phyloP scores from a whole-genome alignment of 257 asterid genomes.

The Fraxinus quadrangulata region DNA sequence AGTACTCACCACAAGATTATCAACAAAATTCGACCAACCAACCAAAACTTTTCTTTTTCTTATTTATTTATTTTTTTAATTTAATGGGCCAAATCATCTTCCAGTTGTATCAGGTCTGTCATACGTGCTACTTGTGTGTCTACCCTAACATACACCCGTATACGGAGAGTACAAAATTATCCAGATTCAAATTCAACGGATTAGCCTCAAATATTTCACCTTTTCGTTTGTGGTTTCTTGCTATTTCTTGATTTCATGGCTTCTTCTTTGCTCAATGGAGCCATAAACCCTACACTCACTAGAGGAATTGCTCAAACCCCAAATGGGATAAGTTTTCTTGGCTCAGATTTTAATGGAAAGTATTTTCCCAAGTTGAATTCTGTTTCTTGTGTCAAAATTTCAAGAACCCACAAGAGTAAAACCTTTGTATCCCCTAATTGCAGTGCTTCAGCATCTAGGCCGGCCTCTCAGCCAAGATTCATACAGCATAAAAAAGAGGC shows the following conservation, averaged over 20 bases:
- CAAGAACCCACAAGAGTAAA: slow-evolving; percentile 31
- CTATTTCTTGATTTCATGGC: slow-evolving; percentile 46
- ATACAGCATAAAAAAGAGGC: slow-evolving; percentile 97
- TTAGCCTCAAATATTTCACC: slow-evolving; percentile 7
- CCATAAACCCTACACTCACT: slow-evolving; percentile 48
- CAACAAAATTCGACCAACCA: background rate
- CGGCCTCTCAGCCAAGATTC: slow-evolving; percentile 90
- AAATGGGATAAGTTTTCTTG: slow-evolving; percentile 42
- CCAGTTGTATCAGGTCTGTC: background rate
- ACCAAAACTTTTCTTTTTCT: background rate
- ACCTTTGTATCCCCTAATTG: slow-evolving; percentile 55
- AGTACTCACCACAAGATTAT: too few species aligned
- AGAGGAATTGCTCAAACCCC: slow-evolving; percentile 47
- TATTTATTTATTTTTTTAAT: background rate
- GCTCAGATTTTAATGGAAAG: slow-evolving; percentile 52
- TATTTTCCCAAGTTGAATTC: slow-evolving; percentile 41
- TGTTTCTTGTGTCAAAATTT: slow-evolving; percentile 37
- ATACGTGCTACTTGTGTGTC: background rate
- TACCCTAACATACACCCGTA: background rate
- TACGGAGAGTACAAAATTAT: background rate
- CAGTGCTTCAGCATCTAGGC: slow-evolving; percentile 69
- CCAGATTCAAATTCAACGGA: background rate
- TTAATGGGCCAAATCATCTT: background rate
- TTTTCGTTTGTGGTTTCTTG: slow-evolving; percentile 6
- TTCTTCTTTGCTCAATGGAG: slow-evolving; percentile 66